Evolutionary conservation across 163 green algal genomes (phyloP).

Genomic region (Scenedesmus sp.): DNA sequence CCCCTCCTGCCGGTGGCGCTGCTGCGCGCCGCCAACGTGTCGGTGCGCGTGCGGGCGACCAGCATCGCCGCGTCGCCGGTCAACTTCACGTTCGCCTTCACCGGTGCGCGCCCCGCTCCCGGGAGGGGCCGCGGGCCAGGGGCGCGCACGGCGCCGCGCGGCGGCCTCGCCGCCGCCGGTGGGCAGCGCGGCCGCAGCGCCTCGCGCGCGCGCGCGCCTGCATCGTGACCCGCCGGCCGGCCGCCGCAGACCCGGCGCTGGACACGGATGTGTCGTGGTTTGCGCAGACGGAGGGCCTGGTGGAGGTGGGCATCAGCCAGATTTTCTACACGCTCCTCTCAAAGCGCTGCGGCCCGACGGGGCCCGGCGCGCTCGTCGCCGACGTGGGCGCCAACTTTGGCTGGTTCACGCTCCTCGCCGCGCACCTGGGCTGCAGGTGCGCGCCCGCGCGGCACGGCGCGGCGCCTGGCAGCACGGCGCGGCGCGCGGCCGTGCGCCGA

Average conservation of each 20-base stretch:
- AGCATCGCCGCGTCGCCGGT: neutral
- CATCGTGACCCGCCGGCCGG: neutral
- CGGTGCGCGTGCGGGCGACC: constrained; percentile 7
- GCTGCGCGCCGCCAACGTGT: constrained; percentile 1
- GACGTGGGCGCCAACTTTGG: constrained; percentile 20
- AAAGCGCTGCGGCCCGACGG: neutral
- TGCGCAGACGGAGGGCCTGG: neutral
- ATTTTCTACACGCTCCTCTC: constrained; percentile 1
- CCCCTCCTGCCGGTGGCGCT: constrained; percentile 24
- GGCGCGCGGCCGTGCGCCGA: neutral
- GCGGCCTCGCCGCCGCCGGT: neutral
- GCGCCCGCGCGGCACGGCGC: too few relatives aligned
- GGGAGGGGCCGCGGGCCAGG: neutral
- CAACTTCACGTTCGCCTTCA: constrained; percentile 32
- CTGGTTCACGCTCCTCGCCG: constrained; percentile 1
- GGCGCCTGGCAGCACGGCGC: too few relatives aligned
- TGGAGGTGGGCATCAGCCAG: constrained; percentile 19
- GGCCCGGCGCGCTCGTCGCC: neutral
- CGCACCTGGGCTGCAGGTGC: constrained; percentile 3
- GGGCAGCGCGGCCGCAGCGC: too few relatives aligned
- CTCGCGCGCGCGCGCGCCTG: too few relatives aligned
- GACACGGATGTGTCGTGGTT: constrained; percentile 76
- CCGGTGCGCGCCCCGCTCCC: too few relatives aligned
- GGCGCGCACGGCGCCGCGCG: too few relatives aligned
- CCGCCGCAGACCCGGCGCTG: constrained; percentile 50